Base-by-base conservation (phyloP, 2,329 filamentous ascomycete species). In the Ascochyta pisi region DNA sequence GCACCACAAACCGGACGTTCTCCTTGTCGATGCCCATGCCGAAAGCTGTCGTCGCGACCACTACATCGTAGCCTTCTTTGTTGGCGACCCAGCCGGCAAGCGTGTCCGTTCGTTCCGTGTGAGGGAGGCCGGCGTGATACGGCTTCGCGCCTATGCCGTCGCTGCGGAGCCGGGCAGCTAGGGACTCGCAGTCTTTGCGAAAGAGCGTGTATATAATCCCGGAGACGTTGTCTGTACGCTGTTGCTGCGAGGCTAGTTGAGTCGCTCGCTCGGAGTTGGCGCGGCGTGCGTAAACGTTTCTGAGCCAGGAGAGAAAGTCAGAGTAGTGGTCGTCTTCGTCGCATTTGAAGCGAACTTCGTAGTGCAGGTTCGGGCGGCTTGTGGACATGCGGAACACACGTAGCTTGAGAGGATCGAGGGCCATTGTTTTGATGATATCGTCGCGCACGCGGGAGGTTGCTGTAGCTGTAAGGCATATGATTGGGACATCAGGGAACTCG, bases 11-110 rank as follows among this genome's bases (percentile, higher is more conserved):
- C 3, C 94, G 89, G 10, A 98, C 94, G 65, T 96, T 89, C 48
- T 95, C 87, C 75, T 97, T 97, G 76, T 98, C 93, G 62, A 98
- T 97, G 24, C 94, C 94, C 94, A 98, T 98, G 2, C 94, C 94
- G 68, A 98, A 98, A 0, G 94, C 94, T 1, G 92, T 98, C 0
- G 94, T 98, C 1, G 94, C 94, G 26, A 97, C 92, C 58, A 98
- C 94, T 44, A 98, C 87, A 73, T 95, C 92, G 77, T 95, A 96
- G 1, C 89, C 89, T 24, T 84, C 82, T 50, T 86, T 84, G 71
- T 91, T 90, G 50, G 83, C 82, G 41, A 92, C 87, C 90, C 90
- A 94, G 16, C 84, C 83, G 15, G 83, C 76, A 4, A 93, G 81
- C 1, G 89, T 89, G 55, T 89, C 85, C 63, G 90, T 88, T 68